These are phyloP conservation scores for Lagenidium giganteum DNA, from an alignment of 352 stramenopile species.

Conservation along the genomic window DNA sequence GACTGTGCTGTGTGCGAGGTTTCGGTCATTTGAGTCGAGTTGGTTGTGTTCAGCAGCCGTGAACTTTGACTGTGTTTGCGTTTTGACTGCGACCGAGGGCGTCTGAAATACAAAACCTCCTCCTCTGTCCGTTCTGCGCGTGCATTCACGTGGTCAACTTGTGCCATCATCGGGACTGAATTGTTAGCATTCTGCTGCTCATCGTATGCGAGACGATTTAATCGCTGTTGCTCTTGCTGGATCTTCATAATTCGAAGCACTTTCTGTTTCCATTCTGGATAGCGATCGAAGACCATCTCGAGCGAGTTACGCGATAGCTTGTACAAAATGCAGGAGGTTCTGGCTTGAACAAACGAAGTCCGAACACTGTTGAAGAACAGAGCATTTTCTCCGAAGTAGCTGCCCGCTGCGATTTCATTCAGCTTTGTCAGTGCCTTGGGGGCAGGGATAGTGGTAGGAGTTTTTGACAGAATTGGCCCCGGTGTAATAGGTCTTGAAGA, in stretches of 20 bases:
- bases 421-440: constrained; percentile 33
- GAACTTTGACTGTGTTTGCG: constrained; percentile 10
- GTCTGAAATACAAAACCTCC: constrained; percentile 24
- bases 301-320: constrained; percentile 58
- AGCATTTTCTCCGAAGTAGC: constrained; percentile 67
- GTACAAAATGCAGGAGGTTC: constrained; percentile 70
- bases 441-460: no score
- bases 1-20: no score
- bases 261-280: constrained; percentile 67
- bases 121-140: constrained; percentile 31
- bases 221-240: constrained; percentile 42
- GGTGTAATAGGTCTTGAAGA: constrained; percentile 1
- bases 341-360: constrained; percentile 44
- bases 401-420: constrained; percentile 40
- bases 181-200: constrained; percentile 35
- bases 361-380: constrained; percentile 62
- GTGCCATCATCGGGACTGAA: constrained; percentile 15
- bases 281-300: constrained; percentile 63
- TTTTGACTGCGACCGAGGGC: constrained; percentile 18
- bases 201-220: constrained; percentile 33
- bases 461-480: no score
- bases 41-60: no score
- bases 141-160: constrained; percentile 27
- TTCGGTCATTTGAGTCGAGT: not conserved
- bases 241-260: constrained; percentile 58